These are phyloP conservation scores for Geoglossum cookeanum DNA, from an alignment of 2,329 filamentous ascomycete species.

Conservation along the genomic window DNA sequence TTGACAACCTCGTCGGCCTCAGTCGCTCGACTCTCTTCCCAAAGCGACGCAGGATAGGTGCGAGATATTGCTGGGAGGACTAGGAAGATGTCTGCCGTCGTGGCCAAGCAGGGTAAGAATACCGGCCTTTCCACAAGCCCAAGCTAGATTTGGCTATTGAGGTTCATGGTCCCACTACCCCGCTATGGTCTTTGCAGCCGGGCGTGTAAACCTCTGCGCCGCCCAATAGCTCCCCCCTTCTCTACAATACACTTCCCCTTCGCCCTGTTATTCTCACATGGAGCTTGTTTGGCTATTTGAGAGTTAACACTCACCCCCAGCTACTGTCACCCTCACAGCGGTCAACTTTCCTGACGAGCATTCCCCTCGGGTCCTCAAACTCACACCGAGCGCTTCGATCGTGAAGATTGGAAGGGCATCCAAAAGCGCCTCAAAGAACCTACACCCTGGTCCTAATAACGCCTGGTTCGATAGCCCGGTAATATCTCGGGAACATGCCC, in stretches of 20 bases:
- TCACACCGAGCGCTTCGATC: conserved; percentile 14
- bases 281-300: too few species aligned
- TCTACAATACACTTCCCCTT: not conserved
- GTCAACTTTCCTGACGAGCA: conserved; percentile 16
- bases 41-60: not conserved
- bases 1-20: not conserved
- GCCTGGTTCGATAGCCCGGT: conserved; percentile 27
- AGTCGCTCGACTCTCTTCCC: not conserved
- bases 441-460: conserved; percentile 21
- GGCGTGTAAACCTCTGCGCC: not conserved
- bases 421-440: conserved; percentile 19
- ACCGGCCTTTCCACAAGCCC: not conserved
- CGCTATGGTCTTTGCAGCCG: not conserved
- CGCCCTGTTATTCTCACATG: not conserved
- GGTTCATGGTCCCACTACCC: not conserved
- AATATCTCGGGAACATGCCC: conserved; percentile 27
- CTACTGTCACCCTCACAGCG: conserved; percentile 2
- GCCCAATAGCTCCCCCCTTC: not conserved
- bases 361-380: conserved; percentile 17
- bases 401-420: conserved; percentile 24
- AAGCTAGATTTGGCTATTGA: not conserved
- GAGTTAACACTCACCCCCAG: not conserved
- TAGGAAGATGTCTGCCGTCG: not conserved
- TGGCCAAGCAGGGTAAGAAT: not conserved
- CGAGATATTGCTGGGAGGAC: not conserved